Evolutionary conservation across 1,284 basidiomycete species (phyloP), one percentile per base, ranked within the genome.

Genomic region (Ganoderma boninense): DNA sequence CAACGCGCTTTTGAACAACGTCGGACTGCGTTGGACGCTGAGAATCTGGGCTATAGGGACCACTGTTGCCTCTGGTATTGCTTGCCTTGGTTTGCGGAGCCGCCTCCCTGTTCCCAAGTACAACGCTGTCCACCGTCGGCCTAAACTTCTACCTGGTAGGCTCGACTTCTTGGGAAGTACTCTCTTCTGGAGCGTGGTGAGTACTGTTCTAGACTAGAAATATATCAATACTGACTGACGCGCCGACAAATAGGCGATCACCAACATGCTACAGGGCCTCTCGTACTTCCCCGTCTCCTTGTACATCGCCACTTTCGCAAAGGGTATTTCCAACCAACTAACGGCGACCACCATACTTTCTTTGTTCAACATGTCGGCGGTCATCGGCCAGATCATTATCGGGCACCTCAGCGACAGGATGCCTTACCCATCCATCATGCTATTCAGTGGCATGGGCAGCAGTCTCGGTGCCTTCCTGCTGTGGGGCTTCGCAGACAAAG

Each of bases 251-350:
- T 57, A 77, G 77, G 44, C 68, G 0, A 60, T 69, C 20, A 74
- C 76, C 7, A 73, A 69, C 43, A 60, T 75, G 40, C 68, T 79
- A 3, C 77, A 79, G 65, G 77, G 77, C 16, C 67, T 79, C 10
- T 76, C 76, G 0, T 79, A 75, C 66, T 78, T 78, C 74, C 78
- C 77, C 8, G 78, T 77, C 14, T 77, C 77, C 32, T 71, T 79
- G 0, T 79, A 79, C 66, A 77, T 79, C 38, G 69, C 76, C 32
- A 69, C 76, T 4, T 79, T 74, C 73, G 71, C 77, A 29, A 73
- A 66, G n/a, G 69, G 68, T 35, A 49, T 79, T n/a, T 71, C 77
- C 10, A 73, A 73, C 13, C 74, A 74, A n/a, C 64, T 76, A 20
- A 77, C 77, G 4, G 75, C 78, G 20, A 75, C 77, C 8, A 67